Evolutionary conservation across 768 basidiomycete species (phyloP).

Genomic region (Xerocomellus intermedius): DNA sequence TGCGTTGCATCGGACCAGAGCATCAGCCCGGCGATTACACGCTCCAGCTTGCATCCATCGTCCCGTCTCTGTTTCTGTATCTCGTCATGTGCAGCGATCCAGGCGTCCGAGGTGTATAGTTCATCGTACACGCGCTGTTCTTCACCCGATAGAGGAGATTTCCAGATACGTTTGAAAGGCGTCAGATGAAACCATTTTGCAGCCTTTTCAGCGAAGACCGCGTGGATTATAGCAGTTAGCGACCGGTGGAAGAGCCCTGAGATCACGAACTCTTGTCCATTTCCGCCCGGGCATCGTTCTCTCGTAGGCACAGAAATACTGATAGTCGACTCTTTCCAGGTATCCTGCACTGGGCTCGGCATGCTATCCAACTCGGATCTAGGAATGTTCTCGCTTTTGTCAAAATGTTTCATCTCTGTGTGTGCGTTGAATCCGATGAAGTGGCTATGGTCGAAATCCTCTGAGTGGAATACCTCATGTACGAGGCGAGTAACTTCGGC

Average conservation of each 20-base stretch:
- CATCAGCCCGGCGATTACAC: not conserved
- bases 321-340: no score
- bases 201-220: slow-evolving; percentile 2
- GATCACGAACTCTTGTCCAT: slow-evolving; percentile 19
- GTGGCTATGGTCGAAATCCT: not conserved
- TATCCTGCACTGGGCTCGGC: no score
- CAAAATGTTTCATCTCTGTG: no score
- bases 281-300: not conserved
- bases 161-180: slow-evolving; percentile 15
- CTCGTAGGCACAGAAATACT: no score
- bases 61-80: slow-evolving; percentile 16
- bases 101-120: no score
- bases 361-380: no score
- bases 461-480: not conserved
- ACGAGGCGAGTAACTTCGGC: slow-evolving; percentile 7
- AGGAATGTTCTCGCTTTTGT: no score
- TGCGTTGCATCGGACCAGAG: not conserved
- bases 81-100: no score
- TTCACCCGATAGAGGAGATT: no score
- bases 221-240: slow-evolving; percentile 12
- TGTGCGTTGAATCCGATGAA: no score
- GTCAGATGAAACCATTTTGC: slow-evolving; percentile 22
- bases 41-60: slow-evolving; percentile 13
- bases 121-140: no score
- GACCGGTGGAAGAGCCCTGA: slow-evolving; percentile 28